phyloP scores from a whole-genome alignment of 2,329 filamentous ascomycete genomes.

The Ophiostoma ulmi region DNA sequence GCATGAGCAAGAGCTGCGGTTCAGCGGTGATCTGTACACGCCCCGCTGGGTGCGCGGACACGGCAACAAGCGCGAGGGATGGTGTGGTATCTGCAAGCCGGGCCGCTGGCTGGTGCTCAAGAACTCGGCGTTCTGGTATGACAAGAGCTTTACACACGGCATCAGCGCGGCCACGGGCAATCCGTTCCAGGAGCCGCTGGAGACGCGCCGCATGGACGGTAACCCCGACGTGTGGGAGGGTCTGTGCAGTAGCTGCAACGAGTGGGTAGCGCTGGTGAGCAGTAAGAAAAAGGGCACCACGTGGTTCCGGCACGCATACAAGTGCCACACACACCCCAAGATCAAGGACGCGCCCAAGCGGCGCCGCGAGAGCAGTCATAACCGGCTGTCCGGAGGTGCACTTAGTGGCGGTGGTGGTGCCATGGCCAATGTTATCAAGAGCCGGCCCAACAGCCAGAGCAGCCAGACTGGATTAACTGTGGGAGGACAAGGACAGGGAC shows the following conservation, averaged over 20 bases:
- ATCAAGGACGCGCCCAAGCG: slow-evolving; percentile 66
- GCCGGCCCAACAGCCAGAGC: slow-evolving; percentile 20
- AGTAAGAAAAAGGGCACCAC: slow-evolving; percentile 91
- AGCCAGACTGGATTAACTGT: neutral
- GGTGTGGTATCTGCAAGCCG: slow-evolving; percentile 84
- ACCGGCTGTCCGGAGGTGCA: slow-evolving; percentile 36
- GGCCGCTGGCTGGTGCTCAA: slow-evolving; percentile 82
- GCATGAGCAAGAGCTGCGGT: slow-evolving; percentile 73
- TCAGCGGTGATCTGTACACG: slow-evolving; percentile 76
- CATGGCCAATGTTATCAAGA: neutral
- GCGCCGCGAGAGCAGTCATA: slow-evolving; percentile 57
- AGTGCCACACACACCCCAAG: slow-evolving; percentile 70
- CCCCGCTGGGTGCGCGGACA: slow-evolving; percentile 79
- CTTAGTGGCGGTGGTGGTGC: neutral
- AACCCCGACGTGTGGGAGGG: slow-evolving; percentile 80
- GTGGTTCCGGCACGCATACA: slow-evolving; percentile 86
- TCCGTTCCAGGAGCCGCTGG: slow-evolving; percentile 70
- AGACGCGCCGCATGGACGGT: slow-evolving; percentile 70
- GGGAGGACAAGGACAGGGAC: slow-evolving; percentile 27
- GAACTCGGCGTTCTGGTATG: slow-evolving; percentile 90
- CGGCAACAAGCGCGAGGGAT: slow-evolving; percentile 81
- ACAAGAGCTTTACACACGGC: slow-evolving; percentile 84
- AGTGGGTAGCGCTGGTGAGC: slow-evolving; percentile 76
- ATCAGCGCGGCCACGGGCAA: slow-evolving; percentile 77
- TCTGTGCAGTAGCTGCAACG: slow-evolving; percentile 69